These are phyloP conservation scores for Spathaspora girioi DNA, from an alignment of 805 yeast species.

Conservation along the genomic window DNA sequence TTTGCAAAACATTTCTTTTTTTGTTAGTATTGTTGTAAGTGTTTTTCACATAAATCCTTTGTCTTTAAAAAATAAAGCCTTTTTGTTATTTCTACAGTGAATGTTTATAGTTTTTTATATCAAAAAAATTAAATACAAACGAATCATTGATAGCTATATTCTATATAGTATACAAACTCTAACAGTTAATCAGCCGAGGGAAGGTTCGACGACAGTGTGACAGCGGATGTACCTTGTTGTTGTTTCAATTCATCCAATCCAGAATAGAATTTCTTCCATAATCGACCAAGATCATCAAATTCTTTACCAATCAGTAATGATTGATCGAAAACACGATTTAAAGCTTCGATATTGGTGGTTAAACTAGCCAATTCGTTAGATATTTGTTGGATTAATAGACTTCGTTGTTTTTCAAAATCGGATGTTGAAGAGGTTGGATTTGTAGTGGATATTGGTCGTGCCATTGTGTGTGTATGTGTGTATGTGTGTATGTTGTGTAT, in stretches of 20 bases:
- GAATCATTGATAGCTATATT: not conserved
- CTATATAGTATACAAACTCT: not conserved
- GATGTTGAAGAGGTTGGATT: constrained; percentile 2
- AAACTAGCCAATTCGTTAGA: constrained; percentile 36
- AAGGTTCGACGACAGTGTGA: not conserved
- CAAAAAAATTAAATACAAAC: not conserved
- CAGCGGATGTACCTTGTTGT: not conserved
- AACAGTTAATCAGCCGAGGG: too few species aligned
- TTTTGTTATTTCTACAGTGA: not conserved
- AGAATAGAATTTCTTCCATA: constrained; percentile 69
- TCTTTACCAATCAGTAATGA: constrained; percentile 73
- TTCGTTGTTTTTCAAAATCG: constrained; percentile 59
- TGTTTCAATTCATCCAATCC: constrained; percentile 23
- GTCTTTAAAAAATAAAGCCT: not conserved
- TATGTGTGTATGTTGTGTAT: not conserved
- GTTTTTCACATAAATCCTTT: not conserved
- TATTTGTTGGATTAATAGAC: constrained; percentile 54
- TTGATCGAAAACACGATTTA: constrained; percentile 65
- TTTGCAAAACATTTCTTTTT: not conserved
- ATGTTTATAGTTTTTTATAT: not conserved
- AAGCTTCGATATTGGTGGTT: constrained; percentile 62
- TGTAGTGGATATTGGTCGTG: not conserved
- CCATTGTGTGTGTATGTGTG: not conserved
- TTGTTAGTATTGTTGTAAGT: not conserved
- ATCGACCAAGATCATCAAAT: constrained; percentile 64